phyloP scores from a whole-genome alignment of 1,139 yeast species.

The Scheffersomyces titani region DNA sequence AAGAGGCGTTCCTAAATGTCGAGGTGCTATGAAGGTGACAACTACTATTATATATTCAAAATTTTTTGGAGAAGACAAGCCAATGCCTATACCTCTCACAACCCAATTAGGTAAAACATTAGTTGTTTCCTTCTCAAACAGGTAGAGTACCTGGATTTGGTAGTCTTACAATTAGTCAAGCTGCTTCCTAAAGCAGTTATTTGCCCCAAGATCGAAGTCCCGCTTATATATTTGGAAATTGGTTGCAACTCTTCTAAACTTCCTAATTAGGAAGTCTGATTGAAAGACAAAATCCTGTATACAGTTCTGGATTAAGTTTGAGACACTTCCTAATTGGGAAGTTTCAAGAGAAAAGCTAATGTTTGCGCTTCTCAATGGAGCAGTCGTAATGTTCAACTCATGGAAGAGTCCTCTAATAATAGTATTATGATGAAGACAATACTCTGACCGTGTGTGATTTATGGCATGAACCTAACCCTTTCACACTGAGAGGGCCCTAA shows the following conservation, averaged over 20 bases:
- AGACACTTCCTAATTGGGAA: slow-evolving; percentile 2
- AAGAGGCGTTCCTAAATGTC: not conserved
- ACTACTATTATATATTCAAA: not conserved
- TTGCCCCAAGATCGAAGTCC: not conserved
- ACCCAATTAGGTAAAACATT: not conserved
- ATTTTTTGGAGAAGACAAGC: not conserved
- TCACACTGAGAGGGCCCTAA: too few relatives aligned
- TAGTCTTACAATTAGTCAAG: not conserved
- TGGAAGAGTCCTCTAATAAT: too few relatives aligned
- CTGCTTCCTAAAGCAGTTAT: not conserved
- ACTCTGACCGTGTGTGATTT: too few relatives aligned
- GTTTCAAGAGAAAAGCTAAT: not conserved
- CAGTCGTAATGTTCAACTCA: not conserved
- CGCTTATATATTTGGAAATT: not conserved
- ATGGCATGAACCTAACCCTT: too few relatives aligned
- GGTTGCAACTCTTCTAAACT: slow-evolving; percentile 2
- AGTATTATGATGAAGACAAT: too few relatives aligned
- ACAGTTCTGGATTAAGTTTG: not conserved
- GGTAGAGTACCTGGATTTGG: not conserved
- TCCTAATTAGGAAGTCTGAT: slow-evolving; percentile 14
- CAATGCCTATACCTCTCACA: not conserved
- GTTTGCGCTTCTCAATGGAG: not conserved
- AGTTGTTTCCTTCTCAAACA: not conserved
- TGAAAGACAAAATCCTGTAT: not conserved
- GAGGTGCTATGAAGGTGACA: not conserved